Evolutionary conservation across 257 asterid genomes (phyloP), one percentile per base, ranked within the genome.

Genomic region (Solanum okadae): DNA sequence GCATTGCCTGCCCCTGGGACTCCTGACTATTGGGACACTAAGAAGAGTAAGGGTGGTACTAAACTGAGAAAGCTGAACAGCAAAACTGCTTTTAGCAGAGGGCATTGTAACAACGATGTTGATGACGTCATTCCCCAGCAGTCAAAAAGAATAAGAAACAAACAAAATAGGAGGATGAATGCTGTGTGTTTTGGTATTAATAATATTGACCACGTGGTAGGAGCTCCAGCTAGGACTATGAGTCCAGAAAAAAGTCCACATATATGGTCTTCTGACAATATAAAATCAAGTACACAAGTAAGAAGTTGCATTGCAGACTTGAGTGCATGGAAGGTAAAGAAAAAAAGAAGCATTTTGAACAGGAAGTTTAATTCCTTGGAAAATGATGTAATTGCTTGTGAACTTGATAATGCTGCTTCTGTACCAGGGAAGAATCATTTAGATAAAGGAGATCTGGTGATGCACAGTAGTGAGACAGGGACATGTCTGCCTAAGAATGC

Each of bases 281-380:
- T 49, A n/a, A 31, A 29, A 18, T 82, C 86, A 82, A 29, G 70
- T 49, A 82, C 86, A 82, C 40, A 49, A 31, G 42, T 82, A 82
- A 52, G 86, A 82, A 82, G 71, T 49, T 82, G 86, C 86, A 29
- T 18, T 10, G 70, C 31, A 3, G 31, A 49, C 44, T 82, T 82
- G 42, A 18, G 86, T 20, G 42, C 86, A 82, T 82, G 86, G 86
- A 82, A 49, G 70, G 70, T 82, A 82, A 82, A 82, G 86, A 82
- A 49, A 49, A 82, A 34, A 49, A 49, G 86, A 79, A 79, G 67
- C 67, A 79, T 44, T 79, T 34, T 79, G 40, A 49, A 79, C 29
- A 82, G 86, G 70, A 49, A 49, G 44, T 82, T 25, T 14, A 49
- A 31, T 49, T 33, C 70, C 44, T 49, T 52, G 70, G 71, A 82